These are phyloP conservation scores for Macrophomina pseudophaseolina DNA, from an alignment of 2,329 filamentous ascomycete genomes.

Conservation along the genomic window DNA sequence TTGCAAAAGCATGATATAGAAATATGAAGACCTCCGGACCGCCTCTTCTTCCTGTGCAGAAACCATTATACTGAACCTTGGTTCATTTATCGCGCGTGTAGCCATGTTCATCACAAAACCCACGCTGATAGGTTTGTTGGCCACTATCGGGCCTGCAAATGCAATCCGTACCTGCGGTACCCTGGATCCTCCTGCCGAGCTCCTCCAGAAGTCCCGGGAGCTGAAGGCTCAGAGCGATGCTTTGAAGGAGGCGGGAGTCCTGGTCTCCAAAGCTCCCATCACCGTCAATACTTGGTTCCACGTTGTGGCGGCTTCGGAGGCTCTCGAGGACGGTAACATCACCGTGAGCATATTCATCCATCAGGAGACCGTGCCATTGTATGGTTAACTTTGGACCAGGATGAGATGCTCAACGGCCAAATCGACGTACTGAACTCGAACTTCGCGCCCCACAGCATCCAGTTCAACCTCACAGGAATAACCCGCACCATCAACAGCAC, in stretches of 20 bases:
- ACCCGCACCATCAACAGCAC: conserved; percentile 5
- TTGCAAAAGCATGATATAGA: not conserved
- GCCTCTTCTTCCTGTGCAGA: not conserved
- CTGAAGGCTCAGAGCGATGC: not conserved
- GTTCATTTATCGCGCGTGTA: not conserved
- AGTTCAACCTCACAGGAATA: conserved; percentile 5
- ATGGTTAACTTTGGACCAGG: not conserved
- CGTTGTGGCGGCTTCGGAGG: not conserved
- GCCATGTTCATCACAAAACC: not conserved
- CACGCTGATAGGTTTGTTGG: not conserved
- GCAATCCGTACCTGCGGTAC: not conserved
- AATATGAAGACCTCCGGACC: not conserved
- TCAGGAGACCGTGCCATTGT: no score
- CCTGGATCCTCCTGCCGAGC: not conserved
- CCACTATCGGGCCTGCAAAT: not conserved
- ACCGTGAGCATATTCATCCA: not conserved
- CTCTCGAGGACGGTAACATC: not conserved
- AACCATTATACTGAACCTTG: not conserved
- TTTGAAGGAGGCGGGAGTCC: not conserved
- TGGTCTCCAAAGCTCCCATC: not conserved
- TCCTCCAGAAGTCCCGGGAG: not conserved
- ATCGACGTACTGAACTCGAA: conserved; percentile 1
- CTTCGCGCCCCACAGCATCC: conserved; percentile 9
- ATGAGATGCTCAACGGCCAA: conserved; percentile 1
- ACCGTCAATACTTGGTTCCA: conserved; percentile 9